Conservation (phyloP, 495 filamentous ascomycete genomes). For the Choiromyces venosus region DNA sequence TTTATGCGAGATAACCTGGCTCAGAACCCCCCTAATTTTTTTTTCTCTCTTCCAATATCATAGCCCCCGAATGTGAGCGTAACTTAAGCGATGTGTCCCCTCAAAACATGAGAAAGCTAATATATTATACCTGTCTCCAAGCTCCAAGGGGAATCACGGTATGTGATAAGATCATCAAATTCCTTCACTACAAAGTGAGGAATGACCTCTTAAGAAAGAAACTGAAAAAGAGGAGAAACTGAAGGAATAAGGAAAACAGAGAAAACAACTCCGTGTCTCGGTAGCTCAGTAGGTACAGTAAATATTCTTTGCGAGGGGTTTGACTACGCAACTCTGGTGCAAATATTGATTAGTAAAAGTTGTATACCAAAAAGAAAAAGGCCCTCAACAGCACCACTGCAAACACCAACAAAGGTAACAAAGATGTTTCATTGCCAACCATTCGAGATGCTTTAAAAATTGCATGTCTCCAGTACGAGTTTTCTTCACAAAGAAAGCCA, state of each 20-base stretch:
- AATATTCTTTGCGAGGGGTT: neutral
- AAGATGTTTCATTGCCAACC: neutral
- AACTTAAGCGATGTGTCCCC: neutral
- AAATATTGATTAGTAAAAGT: neutral
- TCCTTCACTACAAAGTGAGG: neutral
- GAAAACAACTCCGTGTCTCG: neutral
- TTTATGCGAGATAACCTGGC: neutral
- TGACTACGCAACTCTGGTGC: neutral
- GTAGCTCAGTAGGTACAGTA: neutral
- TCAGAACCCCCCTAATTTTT: neutral
- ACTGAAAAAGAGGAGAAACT: neutral
- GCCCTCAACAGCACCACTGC: neutral
- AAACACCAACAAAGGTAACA: neutral
- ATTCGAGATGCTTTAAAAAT: neutral
- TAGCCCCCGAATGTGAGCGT: neutral
- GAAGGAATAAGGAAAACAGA: neutral
- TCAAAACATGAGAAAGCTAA: neutral
- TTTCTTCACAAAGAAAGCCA: neutral
- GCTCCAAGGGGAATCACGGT: no score
- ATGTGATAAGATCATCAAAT: neutral
- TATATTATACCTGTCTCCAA: neutral
- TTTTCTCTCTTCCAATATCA: neutral
- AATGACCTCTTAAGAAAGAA: neutral
- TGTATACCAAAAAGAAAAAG: neutral
- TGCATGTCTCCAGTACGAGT: neutral